phyloP scores from a whole-genome alignment of 1,284 basidiomycete species.

The Sphaerobolus stellatus region DNA sequence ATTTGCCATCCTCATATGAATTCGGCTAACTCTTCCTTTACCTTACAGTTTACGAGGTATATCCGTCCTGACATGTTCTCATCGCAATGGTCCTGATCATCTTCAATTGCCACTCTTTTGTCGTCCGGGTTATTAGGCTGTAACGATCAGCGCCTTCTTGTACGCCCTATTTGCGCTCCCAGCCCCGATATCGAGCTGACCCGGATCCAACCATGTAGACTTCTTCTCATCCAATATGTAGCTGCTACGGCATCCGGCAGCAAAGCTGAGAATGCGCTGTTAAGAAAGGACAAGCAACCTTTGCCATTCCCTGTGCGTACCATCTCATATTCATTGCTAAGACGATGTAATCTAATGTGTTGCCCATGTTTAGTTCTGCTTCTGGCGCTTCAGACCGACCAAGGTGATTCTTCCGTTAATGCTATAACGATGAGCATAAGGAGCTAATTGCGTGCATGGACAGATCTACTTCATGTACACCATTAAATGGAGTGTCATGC shows the following conservation, averaged over 20 bases:
- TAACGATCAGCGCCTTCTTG: constrained; percentile 80
- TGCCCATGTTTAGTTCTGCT: constrained; percentile 60
- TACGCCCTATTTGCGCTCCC: constrained; percentile 40
- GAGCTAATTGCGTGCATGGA: constrained; percentile 6
- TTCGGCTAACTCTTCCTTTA: background rate
- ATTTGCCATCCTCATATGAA: background rate
- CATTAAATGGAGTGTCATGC: constrained; percentile 80
- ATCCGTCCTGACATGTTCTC: background rate
- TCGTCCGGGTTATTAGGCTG: too few relatives aligned
- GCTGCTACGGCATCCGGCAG: constrained; percentile 64
- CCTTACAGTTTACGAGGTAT: constrained; percentile 37
- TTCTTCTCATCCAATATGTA: constrained; percentile 84
- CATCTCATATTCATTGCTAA: background rate
- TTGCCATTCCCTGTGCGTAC: constrained; percentile 70
- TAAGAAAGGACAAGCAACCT: constrained; percentile 74
- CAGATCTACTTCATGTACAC: constrained; percentile 87
- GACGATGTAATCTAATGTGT: background rate
- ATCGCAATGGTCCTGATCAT: background rate
- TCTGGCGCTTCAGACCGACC: constrained; percentile 75
- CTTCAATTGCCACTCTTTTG: constrained; percentile 17
- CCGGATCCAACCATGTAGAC: constrained; percentile 40
- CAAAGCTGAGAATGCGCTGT: constrained; percentile 63
- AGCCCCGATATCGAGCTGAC: constrained; percentile 26
- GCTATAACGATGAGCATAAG: background rate
- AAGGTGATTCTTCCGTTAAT: constrained; percentile 49